Evolutionary conservation across 176 grass and related monocot species (phyloP), one percentile per base, ranked within the genome.

Genomic region (Eragrostis curvula): DNA sequence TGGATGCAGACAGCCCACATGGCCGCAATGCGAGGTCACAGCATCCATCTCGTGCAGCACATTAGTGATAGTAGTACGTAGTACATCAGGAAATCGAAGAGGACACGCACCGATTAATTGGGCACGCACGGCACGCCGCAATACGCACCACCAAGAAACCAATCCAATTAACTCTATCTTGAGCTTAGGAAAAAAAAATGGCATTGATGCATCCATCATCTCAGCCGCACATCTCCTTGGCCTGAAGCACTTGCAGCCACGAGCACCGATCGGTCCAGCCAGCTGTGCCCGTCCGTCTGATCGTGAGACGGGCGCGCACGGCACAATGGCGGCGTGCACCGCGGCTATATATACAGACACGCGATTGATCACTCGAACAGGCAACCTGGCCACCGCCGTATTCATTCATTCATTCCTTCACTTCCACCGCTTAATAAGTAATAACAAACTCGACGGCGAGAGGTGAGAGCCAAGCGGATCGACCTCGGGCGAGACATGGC

Each of bases 401-500:
- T 17, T 14, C 3, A 45, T 16, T 14, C 3, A 45, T 16, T 17
- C 8, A 41, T 24, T 44, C 74, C 53, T 5, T 9, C 32, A 17
- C 79, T 23, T 9, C 67, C 70, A 6, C 57, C 23, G 42, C 45
- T 41, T 13, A 12, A 29, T 24, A 13, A n/a, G n/a, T n/a, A 30
- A 6, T 45, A 6, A 2, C 30, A 0, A 5, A 12, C 17, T 32
- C 12, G 20, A 41, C 69, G 43, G 24, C 13, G 23, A 25, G 43
- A 32, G 61, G 5, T 27, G 15, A 29, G 27, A 32, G 24, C 58
- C 24, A 27, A 45, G 9, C 43, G 5, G 32, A 36, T 36, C 32
- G 32, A 36, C 32, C 32, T 36, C 32, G 4, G 32, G 32, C 32
- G 4, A 61, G 1, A 70, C 69, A 94, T 91, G 91, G 70, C 65